Percentiles rank a stretch among this genome's conserved stretches.
phyloP scores from a whole-genome alignment of 2,329 filamentous ascomycete species.

The Leptodontidium sp. region DNA sequence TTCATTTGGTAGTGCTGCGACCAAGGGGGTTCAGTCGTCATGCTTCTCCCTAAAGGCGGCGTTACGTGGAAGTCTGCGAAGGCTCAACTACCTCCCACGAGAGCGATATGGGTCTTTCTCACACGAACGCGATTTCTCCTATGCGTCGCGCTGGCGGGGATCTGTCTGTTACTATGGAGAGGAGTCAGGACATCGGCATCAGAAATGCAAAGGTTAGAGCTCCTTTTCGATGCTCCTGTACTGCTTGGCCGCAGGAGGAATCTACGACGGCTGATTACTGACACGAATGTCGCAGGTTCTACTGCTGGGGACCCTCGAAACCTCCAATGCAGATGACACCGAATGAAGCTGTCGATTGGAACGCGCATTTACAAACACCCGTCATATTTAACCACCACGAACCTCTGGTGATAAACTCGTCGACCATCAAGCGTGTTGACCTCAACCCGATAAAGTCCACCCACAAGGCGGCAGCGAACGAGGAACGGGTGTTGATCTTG shows the following conservation, averaged over 20 bases:
- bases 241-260: background rate
- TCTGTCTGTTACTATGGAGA: slow-evolving; percentile 86
- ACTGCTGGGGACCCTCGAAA: slow-evolving; percentile 95
- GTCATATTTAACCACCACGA: slow-evolving; percentile 97
- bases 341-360: slow-evolving; percentile 92
- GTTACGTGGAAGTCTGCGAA: slow-evolving; percentile 92
- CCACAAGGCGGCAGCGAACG: slow-evolving; percentile 77
- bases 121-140: slow-evolving; percentile 82
- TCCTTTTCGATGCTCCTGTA: slow-evolving; percentile 15
- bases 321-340: slow-evolving; percentile 94
- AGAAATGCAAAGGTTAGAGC: slow-evolving; percentile 84
- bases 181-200: slow-evolving; percentile 81
- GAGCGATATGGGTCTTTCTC: slow-evolving; percentile 74
- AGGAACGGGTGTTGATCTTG: slow-evolving; percentile 88
- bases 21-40: slow-evolving; percentile 59
- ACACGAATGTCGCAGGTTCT: slow-evolving; percentile 70
- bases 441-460: slow-evolving; percentile 88
- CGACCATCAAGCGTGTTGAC: slow-evolving; percentile 80
- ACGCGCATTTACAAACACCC: slow-evolving; percentile 86
- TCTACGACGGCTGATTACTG: slow-evolving; percentile 27
- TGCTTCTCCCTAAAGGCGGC: slow-evolving; percentile 91
- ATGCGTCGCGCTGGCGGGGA: slow-evolving; percentile 72
- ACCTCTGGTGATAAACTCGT: slow-evolving; percentile 83
- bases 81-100: slow-evolving; percentile 78
- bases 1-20: slow-evolving; percentile 50